Base-by-base conservation (phyloP, 2,329 filamentous ascomycete genomes). In the Rhytidhysteron rufulum region DNA sequence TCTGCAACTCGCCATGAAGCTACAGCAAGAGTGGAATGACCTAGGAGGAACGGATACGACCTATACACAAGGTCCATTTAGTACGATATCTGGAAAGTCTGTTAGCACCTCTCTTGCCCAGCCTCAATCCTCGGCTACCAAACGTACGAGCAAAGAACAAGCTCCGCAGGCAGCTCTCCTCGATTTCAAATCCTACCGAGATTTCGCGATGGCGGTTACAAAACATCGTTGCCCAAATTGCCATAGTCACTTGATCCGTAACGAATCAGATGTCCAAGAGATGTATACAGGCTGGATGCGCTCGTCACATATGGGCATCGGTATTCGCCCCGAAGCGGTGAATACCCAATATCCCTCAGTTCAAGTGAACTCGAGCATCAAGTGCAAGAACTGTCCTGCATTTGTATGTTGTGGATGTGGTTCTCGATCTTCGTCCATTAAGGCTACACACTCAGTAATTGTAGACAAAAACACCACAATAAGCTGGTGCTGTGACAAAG, bases 401-500 rank as follows among this genome's bases (percentile, higher is more conserved):
- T 36, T 24, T 2, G 42, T 37, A 18, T 62, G 55, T 32, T 42
- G 55, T 13, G 42, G 47, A 9, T 59, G 56, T 33, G 34, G 25
- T 11, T 30, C 49, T 5, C 37, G 44, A 16, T 16, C 41, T 2
- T 35, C 27, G 9, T 30, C 32, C 4, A 43, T 34, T 8, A 20
- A 47, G 42, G 3, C 29, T 15, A n/a, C 29, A 41, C 16, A 17
- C 2, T 13, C 33, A 15, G 25, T 25, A n/a, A 34, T 20, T 11
- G 31, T 48, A 8, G n/a, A n/a, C n/a, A 15, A 40, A 3, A 41
- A 40, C 4, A 49, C 37, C 8, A 40, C 50, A 5, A 30, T 56
- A 6, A 42, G 44, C 9, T 67, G 63, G 65, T 67, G 65, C 45
- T 69, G 66, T 42, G 48, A 50, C 18, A 35, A 45, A 4, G 62